Evolutionary conservation across 1,139 yeast species (phyloP).

Genomic region (Magnusiomyces suaveolens): DNA sequence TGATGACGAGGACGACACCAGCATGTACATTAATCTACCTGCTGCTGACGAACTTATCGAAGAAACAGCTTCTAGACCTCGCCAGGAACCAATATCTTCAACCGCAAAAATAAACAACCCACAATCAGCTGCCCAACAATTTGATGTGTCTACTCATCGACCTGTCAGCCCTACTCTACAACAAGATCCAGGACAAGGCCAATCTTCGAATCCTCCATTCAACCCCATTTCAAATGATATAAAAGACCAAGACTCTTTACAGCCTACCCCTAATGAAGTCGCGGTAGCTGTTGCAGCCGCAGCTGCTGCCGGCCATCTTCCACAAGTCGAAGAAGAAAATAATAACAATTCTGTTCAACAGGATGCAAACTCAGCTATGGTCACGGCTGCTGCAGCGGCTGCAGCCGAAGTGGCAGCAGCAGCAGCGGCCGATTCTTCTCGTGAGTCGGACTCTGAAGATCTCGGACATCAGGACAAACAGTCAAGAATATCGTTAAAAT

Average conservation of each 20-base stretch:
- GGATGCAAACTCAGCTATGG: constrained; percentile 1
- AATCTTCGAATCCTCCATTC: background rate
- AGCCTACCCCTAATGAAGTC: constrained; percentile 1
- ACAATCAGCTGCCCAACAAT: no score
- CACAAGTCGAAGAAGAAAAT: background rate
- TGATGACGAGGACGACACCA: constrained; percentile 2
- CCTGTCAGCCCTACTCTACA: background rate
- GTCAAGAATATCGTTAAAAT: no score
- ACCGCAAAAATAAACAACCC: no score
- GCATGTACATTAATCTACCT: constrained; percentile 1
- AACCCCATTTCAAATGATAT: background rate
- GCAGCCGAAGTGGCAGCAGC: constrained; percentile 3
- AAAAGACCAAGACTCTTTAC: background rate
- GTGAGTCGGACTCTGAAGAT: constrained; percentile 1
- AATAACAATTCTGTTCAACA: background rate
- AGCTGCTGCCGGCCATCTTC: constrained; percentile 11
- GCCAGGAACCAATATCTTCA: background rate
- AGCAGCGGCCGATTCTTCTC: background rate
- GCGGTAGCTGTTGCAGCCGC: constrained; percentile 9
- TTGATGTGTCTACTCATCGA: background rate
- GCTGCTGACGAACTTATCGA: background rate
- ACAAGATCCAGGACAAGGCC: background rate
- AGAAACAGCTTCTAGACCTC: background rate
- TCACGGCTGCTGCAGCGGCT: constrained; percentile 4
- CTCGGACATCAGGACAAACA: background rate